phyloP scores from a whole-genome alignment of 352 stramenopile species.

The Phytophthora crassamura region DNA sequence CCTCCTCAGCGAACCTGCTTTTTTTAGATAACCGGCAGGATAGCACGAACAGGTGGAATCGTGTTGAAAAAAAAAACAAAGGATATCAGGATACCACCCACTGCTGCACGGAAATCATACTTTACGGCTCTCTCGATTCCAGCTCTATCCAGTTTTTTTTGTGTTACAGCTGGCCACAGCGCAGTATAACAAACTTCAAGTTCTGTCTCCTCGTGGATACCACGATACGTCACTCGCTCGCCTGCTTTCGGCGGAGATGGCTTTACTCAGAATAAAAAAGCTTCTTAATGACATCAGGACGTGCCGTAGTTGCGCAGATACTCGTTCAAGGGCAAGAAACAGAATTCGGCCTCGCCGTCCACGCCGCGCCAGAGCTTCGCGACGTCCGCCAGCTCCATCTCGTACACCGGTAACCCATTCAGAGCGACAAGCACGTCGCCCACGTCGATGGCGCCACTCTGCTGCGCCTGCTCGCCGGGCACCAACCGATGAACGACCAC shows the following conservation, averaged over 20 bases:
- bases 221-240: too few relatives aligned
- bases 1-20: not conserved
- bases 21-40: conserved; percentile 6
- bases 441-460: conserved; percentile 61
- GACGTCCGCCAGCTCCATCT: conserved; percentile 81
- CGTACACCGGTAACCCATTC: conserved; percentile 82
- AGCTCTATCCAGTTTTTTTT: not conserved
- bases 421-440: conserved; percentile 83
- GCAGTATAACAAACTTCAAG: not conserved
- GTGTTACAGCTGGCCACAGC: not conserved
- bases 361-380: conserved; percentile 74
- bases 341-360: conserved; percentile 81
- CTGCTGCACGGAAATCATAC: not conserved
- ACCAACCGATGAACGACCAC: conserved; percentile 69
- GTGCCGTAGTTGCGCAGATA: conserved; percentile 72
- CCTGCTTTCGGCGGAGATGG: conserved; percentile 16
- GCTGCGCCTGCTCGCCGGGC: conserved; percentile 64
- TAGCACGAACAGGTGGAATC: not conserved
- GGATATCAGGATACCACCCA: conserved; percentile 12
- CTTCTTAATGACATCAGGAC: conserved; percentile 27
- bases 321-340: conserved; percentile 78
- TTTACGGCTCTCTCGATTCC: not conserved
- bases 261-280: conserved; percentile 39
- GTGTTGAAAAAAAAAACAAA: conserved; percentile 10
- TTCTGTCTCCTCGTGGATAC: too few relatives aligned